Evolutionary conservation across 441 rosid genomes (phyloP).

Genomic region (Erodium texanum): DNA sequence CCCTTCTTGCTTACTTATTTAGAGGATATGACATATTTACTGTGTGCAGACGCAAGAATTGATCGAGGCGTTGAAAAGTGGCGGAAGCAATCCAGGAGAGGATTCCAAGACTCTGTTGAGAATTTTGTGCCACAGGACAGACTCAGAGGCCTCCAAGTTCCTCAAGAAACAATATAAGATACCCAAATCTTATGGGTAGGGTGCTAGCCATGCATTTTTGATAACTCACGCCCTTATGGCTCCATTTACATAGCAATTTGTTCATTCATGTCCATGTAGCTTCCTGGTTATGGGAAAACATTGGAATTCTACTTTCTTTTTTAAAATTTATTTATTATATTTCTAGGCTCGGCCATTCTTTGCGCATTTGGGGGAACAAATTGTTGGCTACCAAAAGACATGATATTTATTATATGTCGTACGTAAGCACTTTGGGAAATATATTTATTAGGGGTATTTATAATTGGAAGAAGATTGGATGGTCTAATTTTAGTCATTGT

Average conservation of each 20-base stretch:
- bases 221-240: not conserved
- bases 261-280: not conserved
- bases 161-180: constrained; percentile 89
- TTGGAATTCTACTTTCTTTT: too few relatives aligned
- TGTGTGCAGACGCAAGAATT: constrained; percentile 65
- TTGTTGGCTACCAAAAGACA: not conserved
- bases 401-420: not conserved
- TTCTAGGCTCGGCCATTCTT: not conserved
- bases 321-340: too few relatives aligned
- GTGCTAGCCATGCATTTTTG: not conserved
- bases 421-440: too few relatives aligned
- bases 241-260: not conserved
- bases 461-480: too few relatives aligned
- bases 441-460: too few relatives aligned
- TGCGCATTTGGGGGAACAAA: not conserved
- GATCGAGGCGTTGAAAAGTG: constrained; percentile 60
- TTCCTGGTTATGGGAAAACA: not conserved
- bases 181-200: constrained; percentile 58
- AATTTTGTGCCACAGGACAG: constrained; percentile 72
- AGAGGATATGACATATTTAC: not conserved
- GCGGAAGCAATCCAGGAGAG: constrained; percentile 60
- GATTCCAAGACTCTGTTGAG: constrained; percentile 66
- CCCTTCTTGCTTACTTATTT: too few relatives aligned
- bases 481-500: too few relatives aligned
- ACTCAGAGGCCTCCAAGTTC: constrained; percentile 78